Base-by-base conservation (phyloP, 2,329 filamentous ascomycete genomes). In the Colletotrichum gigasporum region DNA sequence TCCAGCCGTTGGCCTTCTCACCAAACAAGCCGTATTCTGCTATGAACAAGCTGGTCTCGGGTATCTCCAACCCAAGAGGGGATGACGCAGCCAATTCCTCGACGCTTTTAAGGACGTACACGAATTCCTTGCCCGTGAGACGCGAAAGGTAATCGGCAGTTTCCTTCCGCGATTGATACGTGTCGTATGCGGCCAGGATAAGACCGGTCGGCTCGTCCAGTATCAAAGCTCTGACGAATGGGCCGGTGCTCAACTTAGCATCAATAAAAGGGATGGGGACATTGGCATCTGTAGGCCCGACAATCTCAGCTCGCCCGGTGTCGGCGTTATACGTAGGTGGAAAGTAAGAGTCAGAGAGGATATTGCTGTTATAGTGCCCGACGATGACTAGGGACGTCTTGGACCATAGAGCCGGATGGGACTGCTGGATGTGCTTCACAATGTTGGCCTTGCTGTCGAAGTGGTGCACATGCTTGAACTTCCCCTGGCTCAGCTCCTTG, bases 181-280 rank as follows among this genome's bases (percentile, higher is more conserved):
- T 76, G 48, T 83, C 78, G 57, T 81, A 83, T 1, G 81, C 83
- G 1, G 83, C 68, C 2, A 85, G 70, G 26, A 79, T 82, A 1
- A 72, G 79, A 0, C 78, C 75, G 0, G 76, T 65, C 0, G 68
- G 69, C 52, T 82, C 79, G 20, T 77, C 71, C 32, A 80, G 75
- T 4, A 84, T 41, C 22, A 85, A 70, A 0, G 79, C 77, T 10
- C 71, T 73, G 2, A 84, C 81, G 34, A 83, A 84, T 0, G 72
- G 70, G 0, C 83, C 83, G 0, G 79, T 80, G 2, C 79, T 80
- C 2, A 68, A 66, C 1, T 64, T 65, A 0, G 77, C 70, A 48
- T 80, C 74, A 50, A 83, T 76, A 47, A 84, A 52, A 4, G 60
- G 30, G 5, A 37, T n/a, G 12, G 16, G 4, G 6, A 8, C 22